Evolutionary conservation across 805 yeast genomes (phyloP).

Genomic region (Barnettozyma botsteinii): DNA sequence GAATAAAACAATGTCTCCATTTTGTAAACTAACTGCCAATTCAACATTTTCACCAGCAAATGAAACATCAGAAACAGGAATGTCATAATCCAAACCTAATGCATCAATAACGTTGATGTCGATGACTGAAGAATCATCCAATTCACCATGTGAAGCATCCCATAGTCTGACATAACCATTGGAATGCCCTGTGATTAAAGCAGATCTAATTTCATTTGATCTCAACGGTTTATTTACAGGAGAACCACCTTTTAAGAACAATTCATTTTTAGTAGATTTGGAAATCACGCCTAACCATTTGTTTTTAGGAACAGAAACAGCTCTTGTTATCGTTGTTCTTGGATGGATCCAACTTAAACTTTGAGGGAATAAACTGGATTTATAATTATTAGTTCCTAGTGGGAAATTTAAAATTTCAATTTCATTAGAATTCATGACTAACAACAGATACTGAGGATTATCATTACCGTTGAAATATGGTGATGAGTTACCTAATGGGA

Average conservation of each 20-base stretch:
- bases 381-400: constrained; percentile 43
- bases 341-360: constrained; percentile 77
- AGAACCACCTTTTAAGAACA: constrained; percentile 74
- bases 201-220: constrained; percentile 44
- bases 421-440: constrained; percentile 58
- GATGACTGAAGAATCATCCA: constrained; percentile 51
- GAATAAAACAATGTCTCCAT: constrained; percentile 73
- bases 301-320: constrained; percentile 52
- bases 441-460: constrained; percentile 61
- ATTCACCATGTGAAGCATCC: constrained; percentile 77
- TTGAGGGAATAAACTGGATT: constrained; percentile 69
- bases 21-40: constrained; percentile 56
- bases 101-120: constrained; percentile 48
- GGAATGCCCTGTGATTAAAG: constrained; percentile 78
- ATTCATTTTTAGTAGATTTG: constrained; percentile 35
- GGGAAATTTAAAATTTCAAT: constrained; percentile 58
- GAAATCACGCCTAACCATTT: constrained; percentile 79
- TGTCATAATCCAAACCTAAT: constrained; percentile 38
- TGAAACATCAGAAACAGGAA: constrained; percentile 53
- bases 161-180: constrained; percentile 79
- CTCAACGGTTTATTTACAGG: constrained; percentile 49
- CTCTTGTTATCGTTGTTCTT: constrained; percentile 48
- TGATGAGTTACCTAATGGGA: constrained; percentile 52
- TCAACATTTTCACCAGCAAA: constrained; percentile 78
- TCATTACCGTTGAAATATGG: constrained; percentile 82